These are phyloP conservation scores for Sclerotinia glacialis DNA, from an alignment of 2,329 filamentous ascomycete species.

Conservation along the genomic window DNA sequence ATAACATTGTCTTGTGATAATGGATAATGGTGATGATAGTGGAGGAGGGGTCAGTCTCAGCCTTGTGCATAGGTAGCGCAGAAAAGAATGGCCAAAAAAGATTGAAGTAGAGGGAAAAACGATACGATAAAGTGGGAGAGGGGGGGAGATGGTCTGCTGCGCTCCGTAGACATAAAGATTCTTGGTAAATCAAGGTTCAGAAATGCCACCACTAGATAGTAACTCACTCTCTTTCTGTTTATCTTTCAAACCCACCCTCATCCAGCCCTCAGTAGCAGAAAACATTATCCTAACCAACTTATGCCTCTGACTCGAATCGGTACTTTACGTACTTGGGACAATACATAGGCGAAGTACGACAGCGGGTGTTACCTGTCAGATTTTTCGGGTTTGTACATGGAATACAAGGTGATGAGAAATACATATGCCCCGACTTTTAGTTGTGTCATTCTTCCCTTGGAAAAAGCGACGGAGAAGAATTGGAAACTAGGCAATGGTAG, in stretches of 20 bases:
- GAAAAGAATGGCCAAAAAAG: not conserved
- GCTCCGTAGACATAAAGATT: not conserved
- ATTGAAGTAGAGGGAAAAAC: not conserved
- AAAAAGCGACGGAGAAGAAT: not conserved
- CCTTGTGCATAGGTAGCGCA: slow-evolving; percentile 3
- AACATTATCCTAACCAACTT: not conserved
- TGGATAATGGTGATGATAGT: not conserved
- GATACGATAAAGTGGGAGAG: not conserved
- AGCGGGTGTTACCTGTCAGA: slow-evolving; percentile 21
- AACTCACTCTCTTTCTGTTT: not conserved
- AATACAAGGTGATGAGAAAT: slow-evolving; percentile 4
- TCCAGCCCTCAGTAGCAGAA: not conserved
- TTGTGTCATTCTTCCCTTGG: not conserved
- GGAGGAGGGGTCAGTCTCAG: slow-evolving; percentile 9
- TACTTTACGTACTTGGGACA: not conserved
- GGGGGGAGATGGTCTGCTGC: not conserved
- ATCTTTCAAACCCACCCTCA: not conserved
- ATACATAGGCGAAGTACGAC: slow-evolving; percentile 9
- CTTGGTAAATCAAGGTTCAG: not conserved
- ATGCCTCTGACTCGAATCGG: slow-evolving; percentile 4
- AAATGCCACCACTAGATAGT: slow-evolving; percentile 15
- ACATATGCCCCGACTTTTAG: slow-evolving; percentile 2
- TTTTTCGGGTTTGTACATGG: slow-evolving; percentile 8
- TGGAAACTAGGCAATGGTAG: slow-evolving; percentile 1
- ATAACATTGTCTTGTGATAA: slow-evolving; percentile 10